Conservation (phyloP, 208 protist genomes). For the Herpetomonas tarakana region DNA sequence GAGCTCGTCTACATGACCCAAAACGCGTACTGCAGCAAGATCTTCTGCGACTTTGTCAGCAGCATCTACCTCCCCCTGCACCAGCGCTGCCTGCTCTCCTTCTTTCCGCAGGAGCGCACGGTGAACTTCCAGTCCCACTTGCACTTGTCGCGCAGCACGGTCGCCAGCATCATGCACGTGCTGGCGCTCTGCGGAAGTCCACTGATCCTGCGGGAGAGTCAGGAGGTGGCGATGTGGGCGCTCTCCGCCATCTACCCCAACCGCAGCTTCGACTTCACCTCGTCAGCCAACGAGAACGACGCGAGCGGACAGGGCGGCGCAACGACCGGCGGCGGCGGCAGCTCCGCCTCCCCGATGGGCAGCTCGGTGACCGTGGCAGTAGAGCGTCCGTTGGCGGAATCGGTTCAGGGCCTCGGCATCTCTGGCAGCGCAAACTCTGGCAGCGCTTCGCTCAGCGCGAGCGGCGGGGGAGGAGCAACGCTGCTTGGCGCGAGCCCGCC, state of each 20-base stretch:
- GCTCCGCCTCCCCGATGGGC: background rate
- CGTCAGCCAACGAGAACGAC: too few relatives aligned
- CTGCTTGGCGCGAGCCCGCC: too few relatives aligned
- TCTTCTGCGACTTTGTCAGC: constrained; percentile 44
- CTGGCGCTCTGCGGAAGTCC: constrained; percentile 48
- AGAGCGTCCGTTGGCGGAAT: background rate
- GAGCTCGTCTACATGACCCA: constrained; percentile 44
- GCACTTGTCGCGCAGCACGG: constrained; percentile 33
- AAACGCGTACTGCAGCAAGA: constrained; percentile 36
- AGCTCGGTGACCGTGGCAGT: background rate
- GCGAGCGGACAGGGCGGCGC: background rate
- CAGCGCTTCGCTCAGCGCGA: background rate
- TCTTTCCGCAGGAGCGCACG: constrained; percentile 48
- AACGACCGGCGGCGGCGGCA: background rate
- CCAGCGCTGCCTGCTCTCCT: constrained; percentile 37
- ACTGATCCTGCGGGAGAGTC: constrained; percentile 30
- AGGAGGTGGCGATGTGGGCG: constrained; percentile 36
- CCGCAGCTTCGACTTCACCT: background rate
- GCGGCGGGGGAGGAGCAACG: too few relatives aligned
- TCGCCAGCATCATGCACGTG: constrained; percentile 49
- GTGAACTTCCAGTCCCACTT: constrained; percentile 41
- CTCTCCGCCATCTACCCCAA: constrained; percentile 9
- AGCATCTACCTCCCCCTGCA: constrained; percentile 42
- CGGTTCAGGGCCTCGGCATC: background rate
- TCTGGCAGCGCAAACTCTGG: background rate